These are phyloP conservation scores for Tulasnella sp. DNA, from an alignment of 768 basidiomycete species.

Conservation along the genomic window DNA sequence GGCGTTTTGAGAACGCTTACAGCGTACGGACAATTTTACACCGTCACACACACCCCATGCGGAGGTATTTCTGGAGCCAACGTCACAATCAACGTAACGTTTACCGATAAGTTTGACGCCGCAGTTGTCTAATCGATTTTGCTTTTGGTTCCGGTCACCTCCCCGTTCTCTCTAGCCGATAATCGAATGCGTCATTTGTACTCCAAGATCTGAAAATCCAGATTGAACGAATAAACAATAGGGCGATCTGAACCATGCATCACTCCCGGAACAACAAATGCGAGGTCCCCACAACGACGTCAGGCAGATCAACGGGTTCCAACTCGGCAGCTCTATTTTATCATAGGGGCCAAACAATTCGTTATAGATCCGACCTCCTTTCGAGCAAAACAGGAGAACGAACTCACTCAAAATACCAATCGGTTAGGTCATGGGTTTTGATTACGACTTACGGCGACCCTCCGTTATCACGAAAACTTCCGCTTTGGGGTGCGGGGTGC, in stretches of 20 bases:
- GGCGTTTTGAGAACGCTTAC: neutral
- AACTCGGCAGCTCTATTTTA: neutral
- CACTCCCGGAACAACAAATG: neutral
- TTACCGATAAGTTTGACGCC: neutral
- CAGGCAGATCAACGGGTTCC: neutral
- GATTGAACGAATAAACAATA: neutral
- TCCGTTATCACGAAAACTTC: neutral
- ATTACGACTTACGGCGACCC: neutral
- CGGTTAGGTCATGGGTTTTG: neutral
- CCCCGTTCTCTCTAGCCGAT: neutral
- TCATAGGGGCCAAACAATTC: neutral
- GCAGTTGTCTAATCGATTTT: neutral
- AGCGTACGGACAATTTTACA: neutral
- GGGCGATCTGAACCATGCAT: neutral
- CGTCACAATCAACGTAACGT: neutral
- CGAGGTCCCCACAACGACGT: neutral
- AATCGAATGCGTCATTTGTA: neutral
- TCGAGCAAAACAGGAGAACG: neutral
- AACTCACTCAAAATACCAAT: neutral
- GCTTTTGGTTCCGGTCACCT: neutral
- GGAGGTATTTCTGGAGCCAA: neutral
- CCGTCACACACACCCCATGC: neutral
- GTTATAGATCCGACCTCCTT: neutral
- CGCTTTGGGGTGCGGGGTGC: neutral
- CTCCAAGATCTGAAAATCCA: neutral